phyloP scores from a whole-genome alignment of 306 rosid genomes.

The Lathyrus aphaca region DNA sequence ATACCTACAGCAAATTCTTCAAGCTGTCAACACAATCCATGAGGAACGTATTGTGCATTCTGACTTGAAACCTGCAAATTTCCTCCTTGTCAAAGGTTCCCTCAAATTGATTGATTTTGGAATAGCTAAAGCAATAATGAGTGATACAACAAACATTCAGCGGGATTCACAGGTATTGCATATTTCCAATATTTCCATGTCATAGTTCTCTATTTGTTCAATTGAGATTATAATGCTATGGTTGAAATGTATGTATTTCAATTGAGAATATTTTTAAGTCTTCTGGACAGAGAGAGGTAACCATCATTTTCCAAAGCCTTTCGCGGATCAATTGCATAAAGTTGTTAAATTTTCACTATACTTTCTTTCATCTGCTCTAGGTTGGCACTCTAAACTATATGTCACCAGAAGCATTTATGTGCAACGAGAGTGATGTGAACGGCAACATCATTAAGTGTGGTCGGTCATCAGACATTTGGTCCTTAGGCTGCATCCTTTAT shows the following conservation, averaged over 20 bases:
- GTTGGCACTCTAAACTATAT: slow-evolving; percentile 93
- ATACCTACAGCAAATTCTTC: slow-evolving; percentile 80
- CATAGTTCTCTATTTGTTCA: background rate
- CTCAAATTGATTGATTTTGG: slow-evolving; percentile 94
- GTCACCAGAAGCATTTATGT: slow-evolving; percentile 99
- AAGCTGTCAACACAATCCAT: slow-evolving; percentile 88
- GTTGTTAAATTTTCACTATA: slow-evolving; percentile 1
- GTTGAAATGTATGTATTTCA: too few relatives aligned
- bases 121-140: slow-evolving; percentile 94
- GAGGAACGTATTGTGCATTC: slow-evolving; percentile 95
- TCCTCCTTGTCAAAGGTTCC: slow-evolving; percentile 93
- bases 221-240: too few relatives aligned
- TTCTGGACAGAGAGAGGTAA: background rate
- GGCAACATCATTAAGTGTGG: slow-evolving; percentile 92
- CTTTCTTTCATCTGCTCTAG: slow-evolving; percentile 44
- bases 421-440: slow-evolving; percentile 83
- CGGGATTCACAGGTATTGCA: slow-evolving; percentile 84
- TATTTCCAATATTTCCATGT: background rate
- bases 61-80: slow-evolving; percentile 95
- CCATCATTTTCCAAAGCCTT: background rate
- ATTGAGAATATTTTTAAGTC: background rate
- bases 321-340: slow-evolving; percentile 13
- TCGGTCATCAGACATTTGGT: slow-evolving; percentile 92
- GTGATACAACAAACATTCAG: slow-evolving; percentile 93
- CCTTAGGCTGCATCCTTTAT: slow-evolving; percentile 94